Evolutionary conservation across 495 filamentous ascomycete genomes (phyloP), one percentile per base, ranked within the genome.

Genomic region (Talaromyces stipitatus): DNA sequence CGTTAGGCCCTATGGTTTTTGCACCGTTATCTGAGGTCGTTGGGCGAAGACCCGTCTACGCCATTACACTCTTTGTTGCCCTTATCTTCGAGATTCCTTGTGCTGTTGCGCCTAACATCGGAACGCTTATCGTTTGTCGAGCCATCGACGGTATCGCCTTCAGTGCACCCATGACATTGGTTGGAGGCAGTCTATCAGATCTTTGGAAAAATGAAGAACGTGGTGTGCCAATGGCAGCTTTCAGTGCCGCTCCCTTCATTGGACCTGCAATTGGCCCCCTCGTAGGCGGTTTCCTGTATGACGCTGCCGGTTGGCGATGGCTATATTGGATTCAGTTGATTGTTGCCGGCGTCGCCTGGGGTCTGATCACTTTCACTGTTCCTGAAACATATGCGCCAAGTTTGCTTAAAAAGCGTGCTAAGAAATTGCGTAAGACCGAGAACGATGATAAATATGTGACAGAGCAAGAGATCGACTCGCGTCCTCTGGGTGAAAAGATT

Each of bases 261-360:
- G 89, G 88, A 3, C 88, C 88, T 43, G 88, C 87, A 5, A 81
- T 82, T 59, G 78, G 84, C 66, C 89, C 89, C 9, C 78, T 95
- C 6, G 77, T 85, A 23, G 89, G 90, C 67, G 90, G 90, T 41
- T 91, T 84, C 68, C 70, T 94, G 5, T 75, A 77, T 11, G 85
- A 89, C 61, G 78, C 78, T 3, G 71, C 72, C 0, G 86, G 85
- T 52, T 95, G 90, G 90, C 74, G 87, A 57, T 95, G 89, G 89
- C 76, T 92, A 2, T 92, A 91, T 74, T 92, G 88, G 88, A 76
- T 92, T 56, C 87, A 89, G 55, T 70, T 91, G 16, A 92, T 92
- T 59, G 58, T 90, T 29, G 64, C 84, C 48, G 82, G 79, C 38
- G 67, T 84, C 48, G 77, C 85, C 47, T 91, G 85, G 79, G 58